Conservation (phyloP, 2,329 filamentous ascomycete species). For the Paracoccidioides lutzii region DNA sequence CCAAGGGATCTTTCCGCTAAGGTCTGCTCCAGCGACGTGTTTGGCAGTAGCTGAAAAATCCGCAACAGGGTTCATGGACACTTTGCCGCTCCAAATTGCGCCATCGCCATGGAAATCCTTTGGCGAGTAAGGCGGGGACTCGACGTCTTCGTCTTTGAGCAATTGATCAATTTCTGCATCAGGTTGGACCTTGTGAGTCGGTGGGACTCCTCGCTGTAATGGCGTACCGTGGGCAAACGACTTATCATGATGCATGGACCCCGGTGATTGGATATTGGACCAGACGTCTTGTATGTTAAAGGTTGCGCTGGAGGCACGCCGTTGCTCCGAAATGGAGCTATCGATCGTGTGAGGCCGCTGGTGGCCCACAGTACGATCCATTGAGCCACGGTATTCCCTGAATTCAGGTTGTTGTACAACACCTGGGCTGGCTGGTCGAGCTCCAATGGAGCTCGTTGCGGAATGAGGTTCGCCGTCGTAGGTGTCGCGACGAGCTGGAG, state of each 20-base stretch:
- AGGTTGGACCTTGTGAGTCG: conserved; percentile 41
- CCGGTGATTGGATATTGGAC: conserved; percentile 66
- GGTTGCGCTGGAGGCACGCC: conserved; percentile 44
- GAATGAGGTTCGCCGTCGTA: conserved; percentile 9
- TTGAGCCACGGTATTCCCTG: conserved; percentile 10
- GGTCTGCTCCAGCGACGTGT: conserved; percentile 72
- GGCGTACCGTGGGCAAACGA: conserved; percentile 32
- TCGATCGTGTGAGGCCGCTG: conserved; percentile 20
- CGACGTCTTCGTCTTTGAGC: conserved; percentile 67
- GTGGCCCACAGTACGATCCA: conserved; percentile 7
- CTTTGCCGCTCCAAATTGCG: conserved; percentile 63
- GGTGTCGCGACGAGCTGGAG: conserved; percentile 34
- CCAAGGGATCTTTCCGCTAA: conserved; percentile 57
- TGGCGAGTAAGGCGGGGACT: conserved; percentile 72
- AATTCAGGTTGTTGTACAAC: conserved; percentile 13
- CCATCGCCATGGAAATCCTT: conserved; percentile 59
- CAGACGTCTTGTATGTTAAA: conserved; percentile 84
- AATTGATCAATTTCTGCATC: conserved; percentile 86
- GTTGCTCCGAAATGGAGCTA: conserved; percentile 32
- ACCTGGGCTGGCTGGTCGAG: conserved; percentile 19
- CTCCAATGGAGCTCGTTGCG: conserved; percentile 14
- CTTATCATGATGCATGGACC: conserved; percentile 32
- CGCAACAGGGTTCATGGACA: conserved; percentile 65
- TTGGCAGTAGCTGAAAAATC: conserved; percentile 66
- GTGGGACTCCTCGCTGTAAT: conserved; percentile 26